These are phyloP conservation scores for Phytophthora sojae DNA, from an alignment of 352 stramenopile species.

Conservation along the genomic window DNA sequence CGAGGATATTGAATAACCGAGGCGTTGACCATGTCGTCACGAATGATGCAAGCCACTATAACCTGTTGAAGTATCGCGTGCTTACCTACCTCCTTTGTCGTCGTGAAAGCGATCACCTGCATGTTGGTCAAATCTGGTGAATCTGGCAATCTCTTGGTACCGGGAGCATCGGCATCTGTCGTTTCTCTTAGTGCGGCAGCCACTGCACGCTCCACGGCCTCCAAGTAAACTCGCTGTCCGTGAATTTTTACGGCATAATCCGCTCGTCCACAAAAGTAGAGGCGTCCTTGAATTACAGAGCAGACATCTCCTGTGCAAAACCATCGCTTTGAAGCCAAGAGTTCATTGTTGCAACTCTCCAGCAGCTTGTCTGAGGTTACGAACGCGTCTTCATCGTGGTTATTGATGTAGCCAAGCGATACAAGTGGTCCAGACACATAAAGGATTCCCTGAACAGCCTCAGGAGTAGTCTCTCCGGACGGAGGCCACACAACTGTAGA, in stretches of 20 bases:
- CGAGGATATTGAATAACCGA: slow-evolving; percentile 12
- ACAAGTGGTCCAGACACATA: slow-evolving; percentile 48
- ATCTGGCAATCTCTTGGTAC: background rate
- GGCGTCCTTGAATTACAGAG: slow-evolving; percentile 27
- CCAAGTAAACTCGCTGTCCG: slow-evolving; percentile 59
- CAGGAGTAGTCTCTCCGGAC: background rate
- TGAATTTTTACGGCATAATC: slow-evolving; percentile 67
- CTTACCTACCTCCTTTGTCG: slow-evolving; percentile 20
- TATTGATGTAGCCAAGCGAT: slow-evolving; percentile 42
- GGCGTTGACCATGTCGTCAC: background rate
- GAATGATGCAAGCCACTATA: slow-evolving; percentile 41
- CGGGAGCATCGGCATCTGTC: background rate
- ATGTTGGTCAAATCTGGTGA: background rate
- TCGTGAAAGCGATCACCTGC: slow-evolving; percentile 34
- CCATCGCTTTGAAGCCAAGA: slow-evolving; percentile 14
- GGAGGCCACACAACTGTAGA: slow-evolving; percentile 26
- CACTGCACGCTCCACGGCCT: slow-evolving; percentile 56
- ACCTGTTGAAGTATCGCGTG: slow-evolving; percentile 18
- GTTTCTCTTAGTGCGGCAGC: slow-evolving; percentile 19
- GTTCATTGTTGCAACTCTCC: background rate
- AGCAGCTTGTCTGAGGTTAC: background rate
- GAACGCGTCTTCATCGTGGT: slow-evolving; percentile 10
- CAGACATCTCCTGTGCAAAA: slow-evolving; percentile 61
- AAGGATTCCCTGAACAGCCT: slow-evolving; percentile 37
- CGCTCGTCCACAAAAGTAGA: slow-evolving; percentile 55